Base-by-base conservation (phyloP, 768 basidiomycete species). In the Polyporus arcularius region DNA sequence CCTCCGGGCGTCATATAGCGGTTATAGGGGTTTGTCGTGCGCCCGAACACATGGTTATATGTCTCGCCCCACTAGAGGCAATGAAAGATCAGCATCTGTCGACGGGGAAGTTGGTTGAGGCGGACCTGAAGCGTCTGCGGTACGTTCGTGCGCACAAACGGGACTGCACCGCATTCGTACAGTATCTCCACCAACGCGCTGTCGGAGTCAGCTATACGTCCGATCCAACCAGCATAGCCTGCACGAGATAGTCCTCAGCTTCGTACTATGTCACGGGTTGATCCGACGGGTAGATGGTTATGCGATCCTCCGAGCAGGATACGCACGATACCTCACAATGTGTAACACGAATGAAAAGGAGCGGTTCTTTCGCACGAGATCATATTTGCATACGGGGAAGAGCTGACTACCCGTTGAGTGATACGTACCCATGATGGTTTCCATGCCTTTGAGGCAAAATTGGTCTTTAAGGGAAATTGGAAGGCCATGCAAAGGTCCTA, bases 21-120 rank as follows among this genome's bases (percentile, higher is more conserved):
- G 69, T 94, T 92, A 69, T 80, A 76, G 0, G 93, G 93, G 67
- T 94, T 93, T 15, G 76, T 68, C 0, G 94, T 94, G 54, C 90
- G 79, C 2, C 92, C 93, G 66, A 89, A 95, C 31, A 94, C 77
- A 61, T 85, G 74, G 68, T 95, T 95, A 76, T 79, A 85, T 0
- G 90, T 87, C 71, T 96, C 93, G 1, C 80, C 78, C 82, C 86
- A 91, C 91, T 90, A 51, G 14, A n/a, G 15, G 30, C 8, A 32
- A 11, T 4, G 15, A 28, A 32, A n/a, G n/a, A n/a, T n/a, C n/a
- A n/a, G n/a, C n/a, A n/a, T n/a, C n/a, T n/a, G n/a, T n/a, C n/a
- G n/a, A n/a, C n/a, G n/a, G n/a, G n/a, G 11, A 35, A 35, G 7
- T 35, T 35, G 35, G 11, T 7, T 35, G 1, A 35, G 3, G 50